Conservation (phyloP, 2,329 filamentous ascomycete species). For the Ophiobolus disseminans region DNA sequence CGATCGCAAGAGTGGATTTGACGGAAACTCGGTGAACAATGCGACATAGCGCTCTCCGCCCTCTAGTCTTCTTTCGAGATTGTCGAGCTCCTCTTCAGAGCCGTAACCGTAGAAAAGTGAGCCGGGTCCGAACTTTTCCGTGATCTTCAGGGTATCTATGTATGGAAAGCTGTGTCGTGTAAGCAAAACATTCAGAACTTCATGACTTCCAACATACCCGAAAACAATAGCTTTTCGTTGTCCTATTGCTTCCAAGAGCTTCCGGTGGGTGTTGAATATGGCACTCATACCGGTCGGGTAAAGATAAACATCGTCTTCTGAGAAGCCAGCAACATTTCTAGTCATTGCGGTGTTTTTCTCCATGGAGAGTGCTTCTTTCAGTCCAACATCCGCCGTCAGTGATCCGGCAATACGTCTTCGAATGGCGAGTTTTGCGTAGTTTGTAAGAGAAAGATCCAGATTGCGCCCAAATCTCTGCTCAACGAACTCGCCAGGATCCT, state of each 20-base stretch:
- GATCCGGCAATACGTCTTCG: slow-evolving; percentile 87
- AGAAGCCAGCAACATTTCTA: slow-evolving; percentile 66
- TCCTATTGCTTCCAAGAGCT: slow-evolving; percentile 70
- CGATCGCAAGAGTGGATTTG: slow-evolving; percentile 86
- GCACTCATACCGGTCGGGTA: slow-evolving; percentile 93
- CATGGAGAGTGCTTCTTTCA: slow-evolving; percentile 65
- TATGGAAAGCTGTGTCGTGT: slow-evolving; percentile 75
- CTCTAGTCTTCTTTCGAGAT: slow-evolving; percentile 75
- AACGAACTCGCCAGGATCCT: slow-evolving; percentile 81
- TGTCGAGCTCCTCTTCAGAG: slow-evolving; percentile 78
- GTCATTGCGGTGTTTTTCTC: slow-evolving; percentile 52
- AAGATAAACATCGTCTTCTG: slow-evolving; percentile 86
- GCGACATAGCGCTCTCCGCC: slow-evolving; percentile 78
- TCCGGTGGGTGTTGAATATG: slow-evolving; percentile 86
- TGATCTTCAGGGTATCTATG: slow-evolving; percentile 92
- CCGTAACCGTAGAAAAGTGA: slow-evolving; percentile 87
- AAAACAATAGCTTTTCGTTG: slow-evolving; percentile 82
- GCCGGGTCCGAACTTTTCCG: slow-evolving; percentile 92
- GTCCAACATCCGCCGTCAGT: slow-evolving; percentile 73
- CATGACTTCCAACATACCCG: slow-evolving; percentile 58
- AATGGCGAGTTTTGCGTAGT: slow-evolving; percentile 85
- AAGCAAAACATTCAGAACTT: not conserved
- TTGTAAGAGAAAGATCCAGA: slow-evolving; percentile 77
- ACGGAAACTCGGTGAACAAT: slow-evolving; percentile 93
- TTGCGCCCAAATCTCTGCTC: slow-evolving; percentile 96